Base-by-base conservation (phyloP, 2,329 filamentous ascomycete genomes). In the Pleomassaria siparia region DNA sequence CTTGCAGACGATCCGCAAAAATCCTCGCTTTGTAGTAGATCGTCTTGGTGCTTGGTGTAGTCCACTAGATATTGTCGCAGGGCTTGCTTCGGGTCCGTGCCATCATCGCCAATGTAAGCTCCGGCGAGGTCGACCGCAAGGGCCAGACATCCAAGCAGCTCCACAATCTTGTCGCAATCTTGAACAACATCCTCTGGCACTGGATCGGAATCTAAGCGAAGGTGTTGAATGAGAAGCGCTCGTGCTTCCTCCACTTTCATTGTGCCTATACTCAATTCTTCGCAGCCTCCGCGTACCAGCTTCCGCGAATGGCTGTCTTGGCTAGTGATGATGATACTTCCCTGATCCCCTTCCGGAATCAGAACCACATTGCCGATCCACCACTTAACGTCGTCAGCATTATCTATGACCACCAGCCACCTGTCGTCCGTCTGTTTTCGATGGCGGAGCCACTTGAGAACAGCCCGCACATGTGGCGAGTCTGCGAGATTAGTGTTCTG, bases 291-390 rank as follows among this genome's bases (percentile, higher is more conserved):
- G 40, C 41, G 39, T 44, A 49, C 35, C 10, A 46, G 42, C 35
- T 43, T 49, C 42, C 29, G 18, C 10, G 40, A 42, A 32, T 43
- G 24, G 15, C 42, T 49, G 30, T 51, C 49, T 51, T 48, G 42
- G 30, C 49, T 51, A n/a, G 49, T 52, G 26, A 49, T 49, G 43
- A 52, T 49, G 30, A 52, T 22, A 30, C 43, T 46, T 25, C 49
- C 43, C n/a, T 22, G 26, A 25, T 36, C 20, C 37, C 49, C 46
- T 16, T 49, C 44, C 30, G 46, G 49, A 21, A 52, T 20, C 30
- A 43, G 49, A 21, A 52, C 20, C 21, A 49, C 29, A 24, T 49
- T 40, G 26, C 49, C 43, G 22, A 47, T 44, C 16, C 46, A 25
- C 46, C 29, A 47, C 30, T 24, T 15, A 22, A 49, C 21, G 24